Percentiles rank a stretch among this genome's conserved stretches.
These are phyloP conservation scores for Moesziomyces globuligerus DNA, from an alignment of 1,284 basidiomycete species.

Conservation along the genomic window DNA sequence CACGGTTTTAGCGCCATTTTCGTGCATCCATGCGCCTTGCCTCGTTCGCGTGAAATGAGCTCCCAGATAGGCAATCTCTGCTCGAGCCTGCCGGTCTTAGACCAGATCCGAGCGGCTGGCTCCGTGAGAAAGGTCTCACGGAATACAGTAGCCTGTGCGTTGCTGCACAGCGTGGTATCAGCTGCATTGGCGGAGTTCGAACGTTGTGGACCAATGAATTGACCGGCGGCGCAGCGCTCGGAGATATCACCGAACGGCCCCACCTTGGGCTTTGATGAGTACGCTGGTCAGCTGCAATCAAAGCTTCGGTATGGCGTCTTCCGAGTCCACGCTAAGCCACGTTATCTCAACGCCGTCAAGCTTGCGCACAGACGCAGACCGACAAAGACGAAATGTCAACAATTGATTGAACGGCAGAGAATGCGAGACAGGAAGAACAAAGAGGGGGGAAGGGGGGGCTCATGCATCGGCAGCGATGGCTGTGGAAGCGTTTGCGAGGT, in stretches of 20 bases:
- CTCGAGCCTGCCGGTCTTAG: too few species aligned
- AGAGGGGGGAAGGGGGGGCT: background rate
- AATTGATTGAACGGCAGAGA: background rate
- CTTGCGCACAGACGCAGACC: background rate
- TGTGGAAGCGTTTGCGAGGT: constrained; percentile 7
- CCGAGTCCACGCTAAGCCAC: background rate
- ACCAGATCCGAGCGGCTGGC: too few species aligned
- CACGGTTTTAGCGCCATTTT: background rate
- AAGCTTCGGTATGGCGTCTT: constrained; percentile 19
- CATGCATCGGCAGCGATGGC: constrained; percentile 35
- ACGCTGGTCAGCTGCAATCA: background rate
- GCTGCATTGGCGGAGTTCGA: too few species aligned
- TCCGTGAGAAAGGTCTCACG: too few species aligned
- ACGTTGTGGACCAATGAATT: too few species aligned
- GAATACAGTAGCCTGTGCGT: too few species aligned
- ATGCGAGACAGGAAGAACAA: background rate
- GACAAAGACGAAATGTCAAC: background rate
- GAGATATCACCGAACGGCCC: background rate
- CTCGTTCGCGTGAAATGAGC: too few species aligned
- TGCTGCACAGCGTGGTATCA: too few species aligned
- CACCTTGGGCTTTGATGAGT: background rate
- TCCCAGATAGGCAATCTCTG: too few species aligned
- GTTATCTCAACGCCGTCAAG: background rate
- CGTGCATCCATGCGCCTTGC: background rate
- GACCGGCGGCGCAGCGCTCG: too few species aligned